Percentiles rank a stretch among this genome's conserved stretches.
Evolutionary conservation across 208 protist genomes (phyloP).

Genomic region (Crithidia brevicula): DNA sequence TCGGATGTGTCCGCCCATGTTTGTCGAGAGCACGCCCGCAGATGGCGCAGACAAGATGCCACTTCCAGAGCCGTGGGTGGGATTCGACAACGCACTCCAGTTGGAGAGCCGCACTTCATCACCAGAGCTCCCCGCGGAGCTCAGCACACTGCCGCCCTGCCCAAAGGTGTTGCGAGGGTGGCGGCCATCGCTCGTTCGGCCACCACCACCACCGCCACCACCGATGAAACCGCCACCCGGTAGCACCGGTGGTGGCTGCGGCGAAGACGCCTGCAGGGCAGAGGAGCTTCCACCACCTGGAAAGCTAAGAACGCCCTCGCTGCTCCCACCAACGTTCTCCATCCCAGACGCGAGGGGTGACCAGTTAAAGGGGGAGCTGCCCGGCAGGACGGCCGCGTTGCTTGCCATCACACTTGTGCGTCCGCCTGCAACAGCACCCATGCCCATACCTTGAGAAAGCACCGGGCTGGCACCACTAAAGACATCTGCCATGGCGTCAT

Average conservation of each 20-base stretch:
- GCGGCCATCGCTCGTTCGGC: not conserved
- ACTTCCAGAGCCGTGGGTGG: not conserved
- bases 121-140: not conserved
- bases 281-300: not conserved
- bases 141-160: constrained; percentile 14
- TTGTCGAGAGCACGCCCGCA: not conserved
- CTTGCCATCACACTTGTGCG: not conserved
- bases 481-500: too few relatives aligned
- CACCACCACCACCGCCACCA: constrained; percentile 4
- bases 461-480: too few relatives aligned
- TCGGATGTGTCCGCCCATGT: not conserved
- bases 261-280: not conserved
- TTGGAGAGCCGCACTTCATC: constrained; percentile 31
- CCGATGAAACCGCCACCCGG: constrained; percentile 7
- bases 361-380: constrained; percentile 25
- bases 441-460: too few relatives aligned
- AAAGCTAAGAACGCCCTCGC: constrained; percentile 8
- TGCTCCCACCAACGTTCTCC: not conserved
- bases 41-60: not conserved
- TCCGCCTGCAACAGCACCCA: too few relatives aligned
- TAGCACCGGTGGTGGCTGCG: constrained; percentile 6
- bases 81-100: constrained; percentile 17
- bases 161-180: not conserved
- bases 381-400: not conserved
- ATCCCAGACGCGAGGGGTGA: constrained; percentile 6